Evolutionary conservation across 768 basidiomycete species (phyloP), one percentile per base, ranked within the genome.

Genomic region (Tricholoma bakamatsutake): DNA sequence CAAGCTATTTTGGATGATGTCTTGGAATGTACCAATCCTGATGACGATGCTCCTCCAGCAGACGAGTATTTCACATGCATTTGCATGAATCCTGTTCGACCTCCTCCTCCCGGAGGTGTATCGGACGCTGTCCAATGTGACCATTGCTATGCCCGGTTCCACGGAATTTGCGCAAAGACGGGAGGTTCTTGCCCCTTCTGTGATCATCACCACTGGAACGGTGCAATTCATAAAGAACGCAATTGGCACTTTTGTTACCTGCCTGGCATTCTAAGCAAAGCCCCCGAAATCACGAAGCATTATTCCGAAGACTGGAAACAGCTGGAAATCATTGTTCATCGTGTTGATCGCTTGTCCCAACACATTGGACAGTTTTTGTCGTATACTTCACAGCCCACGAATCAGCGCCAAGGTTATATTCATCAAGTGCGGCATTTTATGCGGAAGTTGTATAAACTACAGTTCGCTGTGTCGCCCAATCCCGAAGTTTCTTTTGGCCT

Each of bases 121-220:
- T 91, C 91, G 0, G 90, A 92, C 65, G 90, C 91, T 1, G 91
- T 93, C 13, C 91, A 93, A 66, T 93, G 90, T 66, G 90, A 93
- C 65, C 90, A 93, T 62, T 93, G 90, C 59, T 89, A 81, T 66
- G 91, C 90, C 48, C 76, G 90, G 49, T 93, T 93, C 71, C 90
- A 93, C 58, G 90, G 89, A 4, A 78, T 84, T 49, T 93, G 90
- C 62, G 90, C 90, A 10, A 85, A 85, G 61, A 89, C 87, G 59
- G 90, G 90, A n/a, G 91, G 90, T 34, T 93, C 90, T 4, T 93
- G 90, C 65, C 90, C 90, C 0, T 93, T 93, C 74, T 93, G 90
- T 61, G 90, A 93, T 60, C 90, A 91, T 62, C 87, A 91, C 58
- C 91, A 93, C 64, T 93, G 90, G 90, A 90, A 93, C 61, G 90